Evolutionary conservation across 176 grass and related monocot species (phyloP).

Genomic region (Phyllostachys edulis): DNA sequence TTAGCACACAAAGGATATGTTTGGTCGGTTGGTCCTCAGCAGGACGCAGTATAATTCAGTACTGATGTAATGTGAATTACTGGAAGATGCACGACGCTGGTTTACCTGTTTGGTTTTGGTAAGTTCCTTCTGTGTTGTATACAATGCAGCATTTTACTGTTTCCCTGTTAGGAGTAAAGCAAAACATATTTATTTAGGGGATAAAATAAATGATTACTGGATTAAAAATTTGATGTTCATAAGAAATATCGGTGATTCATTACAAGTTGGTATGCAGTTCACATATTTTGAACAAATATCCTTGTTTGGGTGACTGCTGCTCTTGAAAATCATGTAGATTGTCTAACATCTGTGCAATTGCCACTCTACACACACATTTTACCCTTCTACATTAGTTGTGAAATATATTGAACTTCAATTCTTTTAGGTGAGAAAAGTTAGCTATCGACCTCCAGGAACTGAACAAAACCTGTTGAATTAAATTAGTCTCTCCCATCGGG

Average conservation of each 20-base stretch:
- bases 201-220: neutral
- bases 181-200: neutral
- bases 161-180: neutral
- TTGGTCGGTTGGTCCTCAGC: neutral
- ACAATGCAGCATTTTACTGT: neutral
- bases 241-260: neutral
- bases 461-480: slow-evolving; percentile 68
- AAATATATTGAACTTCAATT: slow-evolving; percentile 37
- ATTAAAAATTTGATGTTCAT: neutral
- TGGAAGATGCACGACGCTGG: neutral
- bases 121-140: neutral
- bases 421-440: slow-evolving; percentile 80
- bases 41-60: neutral
- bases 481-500: slow-evolving; percentile 60
- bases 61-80: neutral
- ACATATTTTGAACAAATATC: neutral
- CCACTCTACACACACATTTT: neutral
- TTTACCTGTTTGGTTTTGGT: neutral
- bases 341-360: neutral
- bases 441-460: slow-evolving; percentile 71
- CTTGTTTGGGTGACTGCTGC: neutral
- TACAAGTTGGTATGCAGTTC: neutral
- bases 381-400: neutral
- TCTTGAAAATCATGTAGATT: neutral
- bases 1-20: neutral